A percentile compares a stretch with the other conserved stretches of the same genome.
Evolutionary conservation across 192 early-diverging fungal genomes (phyloP).

Genomic region (Coemansia aciculifera): DNA sequence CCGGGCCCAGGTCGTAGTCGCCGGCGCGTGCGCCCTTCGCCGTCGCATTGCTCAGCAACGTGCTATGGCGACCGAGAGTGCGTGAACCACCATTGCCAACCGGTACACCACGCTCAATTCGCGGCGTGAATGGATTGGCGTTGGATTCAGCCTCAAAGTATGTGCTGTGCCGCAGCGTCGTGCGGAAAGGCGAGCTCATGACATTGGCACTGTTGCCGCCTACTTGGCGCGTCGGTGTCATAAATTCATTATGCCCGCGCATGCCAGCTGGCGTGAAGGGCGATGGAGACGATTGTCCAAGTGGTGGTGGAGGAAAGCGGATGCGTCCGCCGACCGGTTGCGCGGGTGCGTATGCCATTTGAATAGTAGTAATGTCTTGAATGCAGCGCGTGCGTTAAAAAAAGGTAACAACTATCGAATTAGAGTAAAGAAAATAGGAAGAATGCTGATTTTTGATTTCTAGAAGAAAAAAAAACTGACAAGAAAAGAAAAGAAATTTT

Average conservation of each 20-base stretch:
- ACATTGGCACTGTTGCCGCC: background rate
- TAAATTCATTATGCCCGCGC: slow-evolving; percentile 20
- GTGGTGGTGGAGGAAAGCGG: slow-evolving; percentile 29
- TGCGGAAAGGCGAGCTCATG: slow-evolving; percentile 29
- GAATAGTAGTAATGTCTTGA: background rate
- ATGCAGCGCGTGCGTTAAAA: background rate
- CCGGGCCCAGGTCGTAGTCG: background rate
- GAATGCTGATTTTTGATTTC: background rate
- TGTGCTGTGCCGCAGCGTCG: slow-evolving; percentile 23
- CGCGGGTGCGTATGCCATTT: slow-evolving; percentile 26
- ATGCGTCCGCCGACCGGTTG: slow-evolving; percentile 45
- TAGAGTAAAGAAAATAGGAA: background rate
- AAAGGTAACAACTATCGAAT: background rate
- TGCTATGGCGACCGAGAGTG: slow-evolving; percentile 23
- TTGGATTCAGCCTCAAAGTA: slow-evolving; percentile 24
- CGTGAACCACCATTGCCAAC: slow-evolving; percentile 19
- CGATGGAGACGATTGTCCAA: slow-evolving; percentile 4
- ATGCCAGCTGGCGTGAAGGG: slow-evolving; percentile 2
- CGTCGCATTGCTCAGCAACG: slow-evolving; percentile 13
- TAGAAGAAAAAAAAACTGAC: background rate
- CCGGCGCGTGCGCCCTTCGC: background rate
- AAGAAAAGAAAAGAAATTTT: background rate
- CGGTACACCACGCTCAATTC: slow-evolving; percentile 29
- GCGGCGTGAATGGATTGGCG: slow-evolving; percentile 48
- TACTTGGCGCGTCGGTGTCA: slow-evolving; percentile 28